Evolutionary conservation across 345 rosid species (phyloP).

Genomic region (Eucalyptus lansdowneana): DNA sequence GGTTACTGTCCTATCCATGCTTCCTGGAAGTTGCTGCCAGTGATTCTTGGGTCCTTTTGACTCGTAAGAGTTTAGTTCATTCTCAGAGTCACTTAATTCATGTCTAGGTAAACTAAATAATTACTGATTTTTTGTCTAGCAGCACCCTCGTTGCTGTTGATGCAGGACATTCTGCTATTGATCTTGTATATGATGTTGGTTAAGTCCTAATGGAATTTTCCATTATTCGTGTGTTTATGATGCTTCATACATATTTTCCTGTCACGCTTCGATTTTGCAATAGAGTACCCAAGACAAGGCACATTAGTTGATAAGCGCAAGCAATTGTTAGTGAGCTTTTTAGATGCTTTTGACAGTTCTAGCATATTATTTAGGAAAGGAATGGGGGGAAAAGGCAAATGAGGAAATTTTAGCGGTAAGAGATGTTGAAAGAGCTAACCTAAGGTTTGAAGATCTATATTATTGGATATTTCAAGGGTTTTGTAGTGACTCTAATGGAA

Average conservation of each 20-base stretch:
- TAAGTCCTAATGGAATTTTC: not conserved
- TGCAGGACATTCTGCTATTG: not conserved
- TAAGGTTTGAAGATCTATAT: constrained; percentile 79
- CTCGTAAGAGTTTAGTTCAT: not conserved
- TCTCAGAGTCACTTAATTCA: not conserved
- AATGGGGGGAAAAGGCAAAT: constrained; percentile 76
- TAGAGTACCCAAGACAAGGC: not conserved
- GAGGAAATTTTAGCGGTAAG: constrained; percentile 41
- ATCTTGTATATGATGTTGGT: not conserved
- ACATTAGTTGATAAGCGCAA: not conserved
- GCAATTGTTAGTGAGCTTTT: not conserved
- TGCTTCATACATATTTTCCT: not conserved
- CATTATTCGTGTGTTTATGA: not conserved
- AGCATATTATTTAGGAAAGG: constrained; percentile 28
- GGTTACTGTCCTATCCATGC: not conserved
- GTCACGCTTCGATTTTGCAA: not conserved
- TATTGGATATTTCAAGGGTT: constrained; percentile 5
- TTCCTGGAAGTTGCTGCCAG: not conserved
- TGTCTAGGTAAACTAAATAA: not conserved
- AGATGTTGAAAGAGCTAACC: constrained; percentile 44
- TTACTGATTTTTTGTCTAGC: not conserved
- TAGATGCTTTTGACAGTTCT: not conserved
- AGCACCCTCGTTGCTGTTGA: not conserved
- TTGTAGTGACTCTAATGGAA: not conserved
- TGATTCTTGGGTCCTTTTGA: not conserved